phyloP scores from a whole-genome alignment of 495 filamentous ascomycete species.

The Aspergillus coremiiformis region DNA sequence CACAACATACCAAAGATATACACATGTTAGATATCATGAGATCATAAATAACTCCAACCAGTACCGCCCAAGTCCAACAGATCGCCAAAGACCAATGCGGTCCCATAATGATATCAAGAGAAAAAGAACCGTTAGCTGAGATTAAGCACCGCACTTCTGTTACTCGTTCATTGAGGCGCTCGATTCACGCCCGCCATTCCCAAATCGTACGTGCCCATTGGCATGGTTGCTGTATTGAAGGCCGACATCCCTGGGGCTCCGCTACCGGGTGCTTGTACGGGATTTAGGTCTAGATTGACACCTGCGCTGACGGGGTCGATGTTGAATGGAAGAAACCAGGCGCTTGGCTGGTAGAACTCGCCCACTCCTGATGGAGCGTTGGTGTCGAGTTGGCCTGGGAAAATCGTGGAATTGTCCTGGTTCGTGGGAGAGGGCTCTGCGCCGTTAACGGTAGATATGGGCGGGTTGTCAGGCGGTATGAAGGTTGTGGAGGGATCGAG shows the following conservation, averaged over 20 bases:
- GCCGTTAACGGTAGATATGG: slow-evolving; percentile 25
- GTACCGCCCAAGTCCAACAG: slow-evolving; percentile 4
- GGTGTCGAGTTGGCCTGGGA: slow-evolving; percentile 33
- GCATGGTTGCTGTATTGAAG: slow-evolving; percentile 20
- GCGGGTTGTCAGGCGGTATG: slow-evolving; percentile 22
- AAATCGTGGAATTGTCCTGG: slow-evolving; percentile 24
- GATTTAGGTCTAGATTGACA: slow-evolving; percentile 13
- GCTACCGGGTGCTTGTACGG: slow-evolving; percentile 4
- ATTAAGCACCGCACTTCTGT: neutral
- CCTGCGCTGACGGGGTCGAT: slow-evolving; percentile 53
- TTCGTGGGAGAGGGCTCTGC: slow-evolving; percentile 4
- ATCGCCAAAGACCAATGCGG: slow-evolving; percentile 1
- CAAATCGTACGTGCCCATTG: slow-evolving; percentile 27
- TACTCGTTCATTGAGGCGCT: slow-evolving; percentile 7
- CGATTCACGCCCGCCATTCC: slow-evolving; percentile 20
- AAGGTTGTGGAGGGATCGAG: slow-evolving; percentile 43
- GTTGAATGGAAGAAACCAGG: slow-evolving; percentile 96
- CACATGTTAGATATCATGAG: slow-evolving; percentile 2
- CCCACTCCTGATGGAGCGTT: slow-evolving; percentile 34
- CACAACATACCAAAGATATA: neutral
- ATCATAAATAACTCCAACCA: neutral
- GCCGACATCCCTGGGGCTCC: slow-evolving; percentile 17
- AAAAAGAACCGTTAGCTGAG: neutral
- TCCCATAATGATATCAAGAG: neutral
- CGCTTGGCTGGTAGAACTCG: slow-evolving; percentile 52